Percentiles rank a stretch among this genome's conserved stretches.
These are phyloP conservation scores for Thermothielavioides terrestris DNA, from an alignment of 495 filamentous ascomycete genomes.

Conservation along the genomic window DNA sequence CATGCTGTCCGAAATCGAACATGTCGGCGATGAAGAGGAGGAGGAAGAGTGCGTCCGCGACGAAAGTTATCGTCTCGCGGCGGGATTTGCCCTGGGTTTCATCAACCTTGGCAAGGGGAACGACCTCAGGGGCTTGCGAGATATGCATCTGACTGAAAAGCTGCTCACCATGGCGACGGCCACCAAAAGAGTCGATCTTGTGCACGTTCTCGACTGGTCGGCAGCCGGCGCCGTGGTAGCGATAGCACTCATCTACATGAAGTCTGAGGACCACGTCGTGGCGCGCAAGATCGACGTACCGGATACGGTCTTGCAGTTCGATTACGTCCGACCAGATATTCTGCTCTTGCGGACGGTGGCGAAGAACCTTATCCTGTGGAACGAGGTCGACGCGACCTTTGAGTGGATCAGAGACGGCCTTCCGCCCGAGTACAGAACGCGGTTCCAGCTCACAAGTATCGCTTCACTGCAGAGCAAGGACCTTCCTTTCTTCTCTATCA, in stretches of 20 bases:
- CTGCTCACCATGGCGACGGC: constrained; percentile 76
- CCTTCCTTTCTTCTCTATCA: constrained; percentile 86
- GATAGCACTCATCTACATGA: constrained; percentile 94
- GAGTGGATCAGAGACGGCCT: constrained; percentile 69
- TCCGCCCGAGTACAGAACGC: constrained; percentile 54
- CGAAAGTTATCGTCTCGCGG: constrained; percentile 89
- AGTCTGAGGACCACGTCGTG: constrained; percentile 79
- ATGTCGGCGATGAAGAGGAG: constrained; percentile 58
- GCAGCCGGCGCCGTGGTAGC: constrained; percentile 85
- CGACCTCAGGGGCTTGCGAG: constrained; percentile 79
- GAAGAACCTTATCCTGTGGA: constrained; percentile 92
- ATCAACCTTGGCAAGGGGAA: constrained; percentile 91
- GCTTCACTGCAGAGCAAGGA: constrained; percentile 59
- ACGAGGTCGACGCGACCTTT: constrained; percentile 58
- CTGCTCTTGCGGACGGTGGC: constrained; percentile 84
- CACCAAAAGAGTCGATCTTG: constrained; percentile 75
- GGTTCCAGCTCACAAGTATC: constrained; percentile 45
- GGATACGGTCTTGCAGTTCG: constrained; percentile 79
- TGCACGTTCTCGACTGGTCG: constrained; percentile 86
- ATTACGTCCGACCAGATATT: constrained; percentile 89
- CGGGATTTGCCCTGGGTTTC: constrained; percentile 85
- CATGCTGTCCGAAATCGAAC: constrained; percentile 95
- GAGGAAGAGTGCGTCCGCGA: constrained; percentile 67
- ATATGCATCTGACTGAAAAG: constrained; percentile 88
- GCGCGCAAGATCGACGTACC: constrained; percentile 91